Evolutionary conservation across 164 flowering plant species (phyloP), one percentile per base, ranked within the genome.

Genomic region (Liquidambar formosana): DNA sequence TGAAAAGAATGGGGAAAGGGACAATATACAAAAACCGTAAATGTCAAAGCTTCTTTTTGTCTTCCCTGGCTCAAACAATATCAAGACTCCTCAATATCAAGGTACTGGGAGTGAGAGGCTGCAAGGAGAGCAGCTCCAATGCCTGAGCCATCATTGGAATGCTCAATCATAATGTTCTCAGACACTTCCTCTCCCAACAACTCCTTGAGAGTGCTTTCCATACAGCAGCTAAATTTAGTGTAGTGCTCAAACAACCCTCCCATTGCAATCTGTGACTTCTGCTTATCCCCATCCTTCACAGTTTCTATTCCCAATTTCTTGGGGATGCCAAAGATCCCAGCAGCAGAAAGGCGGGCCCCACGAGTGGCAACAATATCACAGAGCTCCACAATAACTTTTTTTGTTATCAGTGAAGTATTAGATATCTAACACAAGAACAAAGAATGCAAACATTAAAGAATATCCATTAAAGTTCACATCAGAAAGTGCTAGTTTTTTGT

Each of bases 61-160:
- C 33, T 43, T 33, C 21, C 49, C 12, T 21, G 28, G 33, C 43
- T 19, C 62, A 1, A 19, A 43, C 26, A 14, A 23, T 33, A 33
- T 83, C 69, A 86, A 19, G 84, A 77, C 38, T 86, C 91, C 46
- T 86, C 86, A 0, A 73, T 75, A 65, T 80, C 83, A 8, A 75
- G 75, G 77, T 89, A 90, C 66, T 89, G 90, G 38, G 99, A 94
- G 74, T 94, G 95, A 62, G 99, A 91, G 23, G 99, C 97, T 12
- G 99, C 99, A 0, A 95, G 78, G 48, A 95, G 92, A 14, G 99
- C 89, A 27, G 99, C 99, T 52, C 99, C 99, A 58, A 89, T 79
- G 33, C 99, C 99, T 0, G 99, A 94, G 14, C 96, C 99, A 67
- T 94, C 99, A 27, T 91, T 91, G 4, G 91, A 80, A 14, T 71